A percentile compares a stretch with the other conserved stretches of the same genome.
These are phyloP conservation scores for Pinus taeda DNA, from an alignment of 75 land plant species.

Conservation along the genomic window DNA sequence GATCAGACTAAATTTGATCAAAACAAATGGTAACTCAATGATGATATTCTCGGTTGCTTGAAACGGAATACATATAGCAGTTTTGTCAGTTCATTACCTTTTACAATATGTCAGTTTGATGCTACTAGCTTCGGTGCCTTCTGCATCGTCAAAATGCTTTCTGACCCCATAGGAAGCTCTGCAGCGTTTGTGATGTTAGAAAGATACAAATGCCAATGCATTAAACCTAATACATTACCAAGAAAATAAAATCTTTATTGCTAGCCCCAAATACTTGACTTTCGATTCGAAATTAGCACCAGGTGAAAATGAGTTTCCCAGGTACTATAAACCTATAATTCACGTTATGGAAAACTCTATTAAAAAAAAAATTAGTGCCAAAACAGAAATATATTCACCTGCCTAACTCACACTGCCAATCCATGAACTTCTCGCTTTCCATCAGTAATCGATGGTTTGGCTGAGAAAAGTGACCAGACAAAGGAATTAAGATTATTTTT, in stretches of 20 bases:
- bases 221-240: background rate
- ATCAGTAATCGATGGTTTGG: background rate
- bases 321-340: background rate
- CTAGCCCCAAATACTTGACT: background rate
- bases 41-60: background rate
- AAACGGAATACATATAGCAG: background rate
- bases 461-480: background rate
- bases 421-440: background rate
- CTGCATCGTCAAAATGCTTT: background rate
- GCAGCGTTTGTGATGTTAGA: background rate
- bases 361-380: background rate
- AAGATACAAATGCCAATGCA: background rate
- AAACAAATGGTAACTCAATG: background rate
- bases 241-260: background rate
- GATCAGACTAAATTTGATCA: background rate
- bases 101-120: conserved; percentile 4
- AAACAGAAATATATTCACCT: background rate
- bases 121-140: background rate
- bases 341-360: background rate
- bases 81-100: background rate
- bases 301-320: background rate
- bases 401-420: background rate
- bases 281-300: background rate
- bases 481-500: too few species aligned
- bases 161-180: background rate